Percentiles rank a stretch among this genome's conserved stretches.
Evolutionary conservation across 2,329 filamentous ascomycete genomes (phyloP).

Genomic region (Erysiphe pulchra): DNA sequence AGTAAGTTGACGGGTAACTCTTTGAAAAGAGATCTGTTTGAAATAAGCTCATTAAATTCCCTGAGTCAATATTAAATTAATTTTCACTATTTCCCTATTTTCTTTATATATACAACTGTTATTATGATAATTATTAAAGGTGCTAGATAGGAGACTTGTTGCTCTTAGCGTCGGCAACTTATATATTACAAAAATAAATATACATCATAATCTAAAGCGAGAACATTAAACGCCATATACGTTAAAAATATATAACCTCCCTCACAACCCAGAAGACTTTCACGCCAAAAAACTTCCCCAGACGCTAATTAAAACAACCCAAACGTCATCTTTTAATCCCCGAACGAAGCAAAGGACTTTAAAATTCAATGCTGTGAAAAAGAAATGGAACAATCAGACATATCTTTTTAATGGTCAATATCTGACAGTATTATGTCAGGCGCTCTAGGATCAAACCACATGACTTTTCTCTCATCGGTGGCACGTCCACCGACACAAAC

Average conservation of each 20-base stretch:
- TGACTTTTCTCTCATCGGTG: constrained; percentile 22
- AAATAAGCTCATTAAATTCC: too few species aligned
- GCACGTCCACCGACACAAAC: constrained; percentile 38
- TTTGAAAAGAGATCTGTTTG: too few species aligned
- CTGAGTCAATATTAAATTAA: too few species aligned
- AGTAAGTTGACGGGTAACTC: too few species aligned
- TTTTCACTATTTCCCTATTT: too few species aligned
- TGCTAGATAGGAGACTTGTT: too few species aligned
- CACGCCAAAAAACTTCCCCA: not conserved
- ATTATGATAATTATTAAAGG: too few species aligned
- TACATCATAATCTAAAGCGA: not conserved
- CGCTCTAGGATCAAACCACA: constrained; percentile 13
- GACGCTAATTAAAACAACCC: not conserved
- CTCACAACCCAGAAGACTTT: not conserved
- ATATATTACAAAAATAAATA: too few species aligned
- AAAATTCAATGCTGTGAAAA: not conserved
- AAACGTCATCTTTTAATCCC: not conserved
- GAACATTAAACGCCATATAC: not conserved
- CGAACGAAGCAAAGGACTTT: not conserved
- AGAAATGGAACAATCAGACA: not conserved
- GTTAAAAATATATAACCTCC: not conserved
- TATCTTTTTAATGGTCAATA: constrained; percentile 6
- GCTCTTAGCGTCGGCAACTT: too few species aligned
- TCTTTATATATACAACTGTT: too few species aligned
- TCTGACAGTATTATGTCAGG: constrained; percentile 10